Evolutionary conservation across 2,329 filamentous ascomycete genomes (phyloP), one percentile per base, ranked within the genome.

Genomic region (Pseudogymnoascus sp.): DNA sequence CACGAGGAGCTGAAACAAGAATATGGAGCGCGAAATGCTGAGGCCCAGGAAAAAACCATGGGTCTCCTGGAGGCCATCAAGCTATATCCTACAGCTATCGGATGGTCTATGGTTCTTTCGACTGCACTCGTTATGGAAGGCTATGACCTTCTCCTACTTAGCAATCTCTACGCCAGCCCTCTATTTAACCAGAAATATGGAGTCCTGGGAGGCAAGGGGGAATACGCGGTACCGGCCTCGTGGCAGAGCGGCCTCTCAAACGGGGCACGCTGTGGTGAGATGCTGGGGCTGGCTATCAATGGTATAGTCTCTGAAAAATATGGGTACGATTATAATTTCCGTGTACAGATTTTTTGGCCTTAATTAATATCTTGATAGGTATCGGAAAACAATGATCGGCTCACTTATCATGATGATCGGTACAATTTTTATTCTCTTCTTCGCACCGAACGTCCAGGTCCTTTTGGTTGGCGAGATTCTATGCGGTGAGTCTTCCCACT

Each of bases 381-480:
- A 79, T 61, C 74, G 77, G 14, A 75, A 76, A 58, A 78, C 77
- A 1, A 74, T 80, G 62, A 72, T 80, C 64, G 66, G 70, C 4
- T 77, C 75, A 63, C 70, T 80, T 14, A 62, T 73, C 14, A 64
- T 75, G 50, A 72, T 80, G 64, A 73, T 70, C 14, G 75, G 73
- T 4, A 77, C 75, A 66, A 78, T 78, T n/a, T 73, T 78, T 22
- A 76, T 81, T 59, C 78, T 78, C 63, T 80, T 81, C 71, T 80
- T 78, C 4, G 78, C 78, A 3, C 71, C 74, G 57, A 77, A 76
- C 43, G 73, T 80, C 18, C 71, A 76, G 63, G 69, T 75, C 11
- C 68, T 80, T 22, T 70, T 78, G 7, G 75, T 76, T 2, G 78
- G 75, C 30, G 75, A 80, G 66, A 76, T 80, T 43, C 71, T 81